phyloP scores from a whole-genome alignment of 2,329 filamentous ascomycete species.

The Aspergillus pseudotamarii region DNA sequence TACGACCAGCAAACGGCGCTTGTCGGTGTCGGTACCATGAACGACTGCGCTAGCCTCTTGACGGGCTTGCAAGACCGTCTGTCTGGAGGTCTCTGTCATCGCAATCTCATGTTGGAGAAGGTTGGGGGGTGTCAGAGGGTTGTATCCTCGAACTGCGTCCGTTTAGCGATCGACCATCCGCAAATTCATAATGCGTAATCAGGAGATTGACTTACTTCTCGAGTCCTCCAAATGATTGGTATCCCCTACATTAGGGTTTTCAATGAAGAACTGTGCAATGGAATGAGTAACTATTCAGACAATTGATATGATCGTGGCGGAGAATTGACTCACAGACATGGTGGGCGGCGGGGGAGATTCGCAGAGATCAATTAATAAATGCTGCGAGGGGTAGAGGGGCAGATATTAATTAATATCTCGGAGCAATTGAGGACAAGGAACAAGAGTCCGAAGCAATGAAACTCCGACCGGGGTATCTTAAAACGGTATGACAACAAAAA shows the following conservation, averaged over 20 bases:
- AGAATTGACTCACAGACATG: slow-evolving; percentile 38
- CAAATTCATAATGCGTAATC: slow-evolving; percentile 4
- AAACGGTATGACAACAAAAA: not conserved
- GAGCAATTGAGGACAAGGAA: not conserved
- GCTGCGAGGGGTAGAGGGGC: not conserved
- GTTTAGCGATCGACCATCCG: slow-evolving; percentile 8
- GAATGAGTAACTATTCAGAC: slow-evolving; percentile 9
- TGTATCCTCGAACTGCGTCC: slow-evolving; percentile 76
- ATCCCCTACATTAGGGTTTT: slow-evolving; percentile 79
- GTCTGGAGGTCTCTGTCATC: slow-evolving; percentile 43
- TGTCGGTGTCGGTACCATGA: slow-evolving; percentile 57
- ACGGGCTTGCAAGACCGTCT: slow-evolving; percentile 62
- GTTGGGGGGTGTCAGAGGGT: slow-evolving; percentile 88
- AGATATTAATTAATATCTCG: not conserved
- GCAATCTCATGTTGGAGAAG: slow-evolving; percentile 92
- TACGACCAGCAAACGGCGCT: slow-evolving; percentile 70
- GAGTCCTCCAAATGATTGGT: slow-evolving; percentile 75
- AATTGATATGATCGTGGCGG: slow-evolving; percentile 3
- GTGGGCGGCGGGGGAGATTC: slow-evolving; percentile 15
- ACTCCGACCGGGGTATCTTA: slow-evolving; percentile 1
- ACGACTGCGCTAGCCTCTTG: slow-evolving; percentile 64
- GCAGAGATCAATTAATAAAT: not conserved
- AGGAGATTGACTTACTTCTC: slow-evolving; percentile 64
- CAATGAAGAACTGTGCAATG: slow-evolving; percentile 67
- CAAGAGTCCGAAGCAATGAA: not conserved